These are phyloP conservation scores for Eleusine coracana DNA, from an alignment of 176 grass and related monocot species.

Conservation along the genomic window DNA sequence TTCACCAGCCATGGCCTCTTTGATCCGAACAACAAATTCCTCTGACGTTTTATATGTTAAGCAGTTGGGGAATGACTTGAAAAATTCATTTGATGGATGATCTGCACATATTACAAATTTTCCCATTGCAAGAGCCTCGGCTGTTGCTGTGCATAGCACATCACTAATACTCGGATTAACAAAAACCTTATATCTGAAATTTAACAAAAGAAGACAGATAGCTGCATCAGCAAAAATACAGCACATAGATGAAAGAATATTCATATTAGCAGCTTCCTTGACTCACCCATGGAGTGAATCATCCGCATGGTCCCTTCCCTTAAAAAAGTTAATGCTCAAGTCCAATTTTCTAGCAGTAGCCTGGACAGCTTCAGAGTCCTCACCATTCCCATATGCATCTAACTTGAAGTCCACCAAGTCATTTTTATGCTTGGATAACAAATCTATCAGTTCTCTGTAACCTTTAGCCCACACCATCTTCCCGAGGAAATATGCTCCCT, in stretches of 20 bases:
- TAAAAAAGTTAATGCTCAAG: slow-evolving; percentile 78
- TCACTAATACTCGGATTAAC: slow-evolving; percentile 91
- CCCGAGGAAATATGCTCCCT: slow-evolving; percentile 89
- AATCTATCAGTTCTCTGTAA: slow-evolving; percentile 83
- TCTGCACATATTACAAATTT: slow-evolving; percentile 96
- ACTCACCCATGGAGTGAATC: slow-evolving; percentile 86
- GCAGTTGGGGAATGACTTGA: slow-evolving; percentile 93
- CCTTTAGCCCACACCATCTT: slow-evolving; percentile 99
- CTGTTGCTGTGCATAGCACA: slow-evolving; percentile 89
- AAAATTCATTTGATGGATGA: slow-evolving; percentile 94
- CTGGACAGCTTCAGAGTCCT: slow-evolving; percentile 77
- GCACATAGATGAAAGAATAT: neutral
- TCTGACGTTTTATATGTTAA: slow-evolving; percentile 82
- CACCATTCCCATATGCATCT: slow-evolving; percentile 82
- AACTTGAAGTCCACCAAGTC: slow-evolving; percentile 63
- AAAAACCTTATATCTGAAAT: slow-evolving; percentile 88
- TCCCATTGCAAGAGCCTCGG: slow-evolving; percentile 93
- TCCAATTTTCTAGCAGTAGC: slow-evolving; percentile 68
- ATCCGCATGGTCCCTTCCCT: slow-evolving; percentile 81
- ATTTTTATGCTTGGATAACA: slow-evolving; percentile 68
- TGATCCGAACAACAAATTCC: slow-evolving; percentile 71
- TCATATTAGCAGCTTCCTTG: slow-evolving; percentile 29
- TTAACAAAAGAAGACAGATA: slow-evolving; percentile 26
- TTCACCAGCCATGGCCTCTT: slow-evolving; percentile 72
- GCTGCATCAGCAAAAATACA: slow-evolving; percentile 22